phyloP scores from a whole-genome alignment of 257 asterid genomes.

The Ajuga chamaepitys region DNA sequence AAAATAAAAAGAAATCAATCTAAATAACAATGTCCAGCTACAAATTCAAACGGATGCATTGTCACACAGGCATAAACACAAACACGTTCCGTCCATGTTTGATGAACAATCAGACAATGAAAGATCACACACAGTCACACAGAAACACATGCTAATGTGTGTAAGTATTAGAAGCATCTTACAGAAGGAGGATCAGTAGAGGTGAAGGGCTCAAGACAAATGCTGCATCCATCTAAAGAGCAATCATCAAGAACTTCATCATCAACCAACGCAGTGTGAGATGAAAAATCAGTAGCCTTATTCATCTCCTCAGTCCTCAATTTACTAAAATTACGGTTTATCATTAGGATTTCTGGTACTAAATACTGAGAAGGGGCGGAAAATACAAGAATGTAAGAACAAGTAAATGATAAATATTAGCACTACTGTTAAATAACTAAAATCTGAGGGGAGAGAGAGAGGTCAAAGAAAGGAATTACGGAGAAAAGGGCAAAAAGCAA shows the following conservation, averaged over 20 bases:
- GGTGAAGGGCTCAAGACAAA: slow-evolving; percentile 46
- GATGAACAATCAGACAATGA: background rate
- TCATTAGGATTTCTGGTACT: background rate
- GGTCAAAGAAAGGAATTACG: slow-evolving; percentile 37
- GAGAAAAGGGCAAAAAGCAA: slow-evolving; percentile 19
- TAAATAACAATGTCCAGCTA: background rate
- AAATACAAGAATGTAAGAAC: slow-evolving; percentile 6
- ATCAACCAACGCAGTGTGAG: background rate
- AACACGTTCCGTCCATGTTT: background rate
- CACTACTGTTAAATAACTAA: background rate
- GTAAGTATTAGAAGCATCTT: background rate
- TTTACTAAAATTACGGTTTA: background rate
- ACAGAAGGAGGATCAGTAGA: slow-evolving; percentile 40
- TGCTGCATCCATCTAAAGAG: slow-evolving; percentile 50
- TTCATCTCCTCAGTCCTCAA: background rate
- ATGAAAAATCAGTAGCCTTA: slow-evolving; percentile 4
- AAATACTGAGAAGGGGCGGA: slow-evolving; percentile 3
- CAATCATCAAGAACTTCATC: slow-evolving; percentile 23
- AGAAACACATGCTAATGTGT: background rate
- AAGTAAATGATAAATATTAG: background rate
- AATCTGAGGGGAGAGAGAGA: slow-evolving; percentile 15
- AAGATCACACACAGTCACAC: background rate
- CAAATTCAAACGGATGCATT: background rate
- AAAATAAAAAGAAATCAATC: background rate
- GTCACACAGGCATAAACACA: background rate